Percentiles rank a stretch among this genome's conserved stretches.
phyloP scores from a whole-genome alignment of 106 monocot genomes.

The Allium fistulosum region DNA sequence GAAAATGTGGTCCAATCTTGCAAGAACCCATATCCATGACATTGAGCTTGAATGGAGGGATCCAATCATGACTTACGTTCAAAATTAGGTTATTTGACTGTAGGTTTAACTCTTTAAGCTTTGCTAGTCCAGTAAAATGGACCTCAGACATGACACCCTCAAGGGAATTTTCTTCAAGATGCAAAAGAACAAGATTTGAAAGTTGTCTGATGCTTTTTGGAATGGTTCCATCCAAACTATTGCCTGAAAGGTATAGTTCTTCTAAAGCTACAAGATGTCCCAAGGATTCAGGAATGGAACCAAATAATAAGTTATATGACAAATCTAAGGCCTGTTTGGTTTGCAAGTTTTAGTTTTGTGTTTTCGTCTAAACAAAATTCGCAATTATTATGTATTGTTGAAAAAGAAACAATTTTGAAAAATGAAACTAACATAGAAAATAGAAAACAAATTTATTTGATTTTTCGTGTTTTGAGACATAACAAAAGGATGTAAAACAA shows the following conservation, averaged over 20 bases:
- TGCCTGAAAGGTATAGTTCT: constrained; percentile 7
- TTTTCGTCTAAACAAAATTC: too few species aligned
- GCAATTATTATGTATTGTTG: too few species aligned
- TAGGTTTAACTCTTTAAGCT: constrained; percentile 9
- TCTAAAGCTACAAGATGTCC: neutral
- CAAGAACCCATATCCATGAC: constrained; percentile 5
- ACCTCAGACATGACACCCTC: constrained; percentile 26
- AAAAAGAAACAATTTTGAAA: too few species aligned
- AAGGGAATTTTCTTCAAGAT: constrained; percentile 16
- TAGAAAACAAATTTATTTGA: too few species aligned
- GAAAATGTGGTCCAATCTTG: constrained; percentile 31
- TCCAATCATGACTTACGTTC: constrained; percentile 11
- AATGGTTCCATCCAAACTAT: constrained; percentile 11
- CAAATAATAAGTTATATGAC: neutral
- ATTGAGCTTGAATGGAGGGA: constrained; percentile 26
- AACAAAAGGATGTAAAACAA: too few species aligned
- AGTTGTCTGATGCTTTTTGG: constrained; percentile 14
- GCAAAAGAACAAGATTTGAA: constrained; percentile 9
- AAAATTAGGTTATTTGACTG: constrained; percentile 8
- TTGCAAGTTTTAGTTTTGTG: too few species aligned
- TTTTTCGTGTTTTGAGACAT: too few species aligned
- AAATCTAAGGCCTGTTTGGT: too few species aligned
- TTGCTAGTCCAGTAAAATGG: constrained; percentile 19
- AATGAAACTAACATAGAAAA: too few species aligned
- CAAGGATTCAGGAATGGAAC: neutral